Conservation (phyloP, 306 rosid genomes). For the Cicer cuneatum region DNA sequence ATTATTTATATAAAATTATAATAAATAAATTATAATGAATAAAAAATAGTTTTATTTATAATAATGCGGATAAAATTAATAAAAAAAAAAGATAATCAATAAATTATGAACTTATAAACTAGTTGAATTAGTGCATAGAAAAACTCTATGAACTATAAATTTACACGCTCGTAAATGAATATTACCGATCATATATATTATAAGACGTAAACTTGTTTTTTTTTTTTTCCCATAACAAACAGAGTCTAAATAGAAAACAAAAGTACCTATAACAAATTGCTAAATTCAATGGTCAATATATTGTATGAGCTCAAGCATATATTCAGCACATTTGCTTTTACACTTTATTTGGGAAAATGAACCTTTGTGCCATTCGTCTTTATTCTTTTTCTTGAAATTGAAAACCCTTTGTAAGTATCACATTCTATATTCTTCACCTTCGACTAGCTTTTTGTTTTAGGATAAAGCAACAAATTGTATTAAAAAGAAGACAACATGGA, state of each 20-base stretch:
- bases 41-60: too few relatives aligned
- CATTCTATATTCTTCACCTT: conserved; percentile 39
- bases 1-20: too few relatives aligned
- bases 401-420: conserved; percentile 19
- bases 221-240: too few relatives aligned
- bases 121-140: too few relatives aligned
- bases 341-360: conserved; percentile 42
- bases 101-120: too few relatives aligned
- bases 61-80: too few relatives aligned
- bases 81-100: too few relatives aligned
- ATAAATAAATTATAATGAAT: too few relatives aligned
- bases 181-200: too few relatives aligned
- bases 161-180: too few relatives aligned
- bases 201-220: too few relatives aligned
- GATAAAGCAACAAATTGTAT: conserved; percentile 27
- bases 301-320: conserved; percentile 45
- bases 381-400: conserved; percentile 21
- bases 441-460: conserved; percentile 18
- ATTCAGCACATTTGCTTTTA: conserved; percentile 46
- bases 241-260: neutral
- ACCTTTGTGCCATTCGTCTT: conserved; percentile 40
- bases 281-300: conserved; percentile 43
- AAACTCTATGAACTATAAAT: too few relatives aligned
- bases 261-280: neutral
- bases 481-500: conserved; percentile 40